Base-by-base conservation (phyloP, 73 alveolate species). In the Paramecium caudatum region DNA sequence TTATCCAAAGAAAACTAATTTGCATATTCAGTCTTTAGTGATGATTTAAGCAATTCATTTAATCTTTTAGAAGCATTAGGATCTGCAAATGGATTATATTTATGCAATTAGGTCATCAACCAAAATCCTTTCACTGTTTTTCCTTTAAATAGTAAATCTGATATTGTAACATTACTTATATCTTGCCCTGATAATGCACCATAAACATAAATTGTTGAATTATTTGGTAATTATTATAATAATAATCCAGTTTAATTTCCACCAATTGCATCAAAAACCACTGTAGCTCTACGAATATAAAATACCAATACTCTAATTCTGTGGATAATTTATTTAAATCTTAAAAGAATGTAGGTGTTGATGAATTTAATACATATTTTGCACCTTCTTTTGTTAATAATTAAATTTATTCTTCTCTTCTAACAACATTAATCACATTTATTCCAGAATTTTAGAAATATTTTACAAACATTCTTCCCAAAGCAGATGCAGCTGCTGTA, bases 401-500 rank as follows among this genome's bases (percentile, higher is more conserved):
- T 3, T 91, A 49, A 1, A 69, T 91, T 86, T 93, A 90, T 39
- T 95, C 96, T 41, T 68, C 68, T 82, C 94, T 93, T 91, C 96
- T 95, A 5, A 94, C 96, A 41, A 95, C 62, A 61, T 94, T 91
- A 5, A 96, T 91, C 15, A 91, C 82, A 4, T 91, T 91, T 21
- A 94, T 70, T 25, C 95, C 93, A 37, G 70, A 93, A 19, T 34
- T 46, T 23, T 90, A 87, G 47, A 91, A 90, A 32, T 82, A 65
- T 68, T 93, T 65, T 19, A 86, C 78, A 3, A 96, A 65, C 94
- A 82, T 70, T 90, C 93, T 96, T 10, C 98, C 97, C 13, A 96
- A 92, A 30, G 96, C 91, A 12, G 96, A 82, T 0, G 95, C 90
- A 6, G 98, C 99, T 41, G 95, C 96, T 15, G 83, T 91, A 19